These are phyloP conservation scores for Piper longum DNA, from an alignment of 164 flowering plant genomes.

Conservation along the genomic window DNA sequence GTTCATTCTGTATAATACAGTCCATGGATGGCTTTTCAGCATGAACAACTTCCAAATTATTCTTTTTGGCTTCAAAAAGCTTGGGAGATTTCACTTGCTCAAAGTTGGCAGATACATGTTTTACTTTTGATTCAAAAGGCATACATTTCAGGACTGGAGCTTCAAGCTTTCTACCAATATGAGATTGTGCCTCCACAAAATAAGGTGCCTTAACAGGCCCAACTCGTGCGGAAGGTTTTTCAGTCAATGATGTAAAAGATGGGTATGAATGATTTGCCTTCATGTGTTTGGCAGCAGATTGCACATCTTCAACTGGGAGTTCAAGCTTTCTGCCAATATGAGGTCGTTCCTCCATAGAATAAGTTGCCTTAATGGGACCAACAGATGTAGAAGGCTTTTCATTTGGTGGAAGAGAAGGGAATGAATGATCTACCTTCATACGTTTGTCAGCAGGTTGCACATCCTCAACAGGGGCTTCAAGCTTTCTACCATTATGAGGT, in stretches of 20 bases:
- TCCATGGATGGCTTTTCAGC: slow-evolving; percentile 24
- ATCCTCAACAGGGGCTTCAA: too few species aligned
- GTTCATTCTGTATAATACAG: slow-evolving; percentile 3
- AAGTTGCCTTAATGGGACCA: too few species aligned
- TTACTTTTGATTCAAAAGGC: slow-evolving; percentile 33
- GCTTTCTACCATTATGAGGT: slow-evolving; percentile 8
- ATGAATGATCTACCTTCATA: too few species aligned
- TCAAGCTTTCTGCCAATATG: slow-evolving; percentile 19
- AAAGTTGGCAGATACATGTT: slow-evolving; percentile 19
- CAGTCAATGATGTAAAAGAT: slow-evolving; percentile 23
- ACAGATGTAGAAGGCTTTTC: too few species aligned
- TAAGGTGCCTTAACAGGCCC: slow-evolving; percentile 19
- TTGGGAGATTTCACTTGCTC: slow-evolving; percentile 18
- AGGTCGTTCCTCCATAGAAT: too few species aligned
- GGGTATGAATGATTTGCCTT: slow-evolving; percentile 55
- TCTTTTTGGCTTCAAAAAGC: slow-evolving; percentile 22
- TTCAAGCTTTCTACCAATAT: slow-evolving; percentile 2
- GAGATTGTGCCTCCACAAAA: slow-evolving; percentile 20
- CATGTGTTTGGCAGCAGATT: slow-evolving; percentile 52
- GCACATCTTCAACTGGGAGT: slow-evolving; percentile 25
- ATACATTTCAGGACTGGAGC: slow-evolving; percentile 22
- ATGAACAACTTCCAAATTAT: slow-evolving; percentile 18
- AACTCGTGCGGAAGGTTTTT: slow-evolving; percentile 19
- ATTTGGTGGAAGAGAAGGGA: too few species aligned
- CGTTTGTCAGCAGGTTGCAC: too few species aligned